A percentile compares a stretch with the other conserved stretches of the same genome.
Evolutionary conservation across 148 eudicot genomes (phyloP).

Genomic region (Salicornia ramosissima): DNA sequence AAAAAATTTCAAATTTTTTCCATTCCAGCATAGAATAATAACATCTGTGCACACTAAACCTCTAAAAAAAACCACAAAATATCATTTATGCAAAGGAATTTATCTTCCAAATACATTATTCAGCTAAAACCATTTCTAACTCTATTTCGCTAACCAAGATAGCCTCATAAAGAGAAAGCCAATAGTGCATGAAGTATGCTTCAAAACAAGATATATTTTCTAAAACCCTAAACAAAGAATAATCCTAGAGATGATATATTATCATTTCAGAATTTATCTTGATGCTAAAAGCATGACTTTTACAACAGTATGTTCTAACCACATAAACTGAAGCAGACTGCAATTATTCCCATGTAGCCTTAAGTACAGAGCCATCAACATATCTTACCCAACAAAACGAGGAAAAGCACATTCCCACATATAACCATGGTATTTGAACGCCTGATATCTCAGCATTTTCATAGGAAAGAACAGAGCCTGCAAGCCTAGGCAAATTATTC

Average conservation of each 20-base stretch:
- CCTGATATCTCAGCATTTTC: constrained; percentile 94
- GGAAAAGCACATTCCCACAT: constrained; percentile 99
- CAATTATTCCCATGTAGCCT: not conserved
- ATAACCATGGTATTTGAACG: constrained; percentile 96
- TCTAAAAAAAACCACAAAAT: not conserved
- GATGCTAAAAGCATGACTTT: not conserved
- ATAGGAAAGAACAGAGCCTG: constrained; percentile 87
- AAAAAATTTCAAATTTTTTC: not conserved
- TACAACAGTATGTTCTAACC: not conserved
- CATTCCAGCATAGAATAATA: not conserved
- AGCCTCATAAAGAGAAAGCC: not conserved
- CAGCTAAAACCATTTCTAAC: not conserved
- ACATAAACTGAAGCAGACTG: not conserved
- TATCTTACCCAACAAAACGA: constrained; percentile 97
- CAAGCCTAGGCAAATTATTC: constrained; percentile 94
- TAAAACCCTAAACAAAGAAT: not conserved
- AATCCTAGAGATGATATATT: not conserved
- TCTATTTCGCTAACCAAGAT: no score
- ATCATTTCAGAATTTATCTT: not conserved
- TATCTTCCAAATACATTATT: not conserved
- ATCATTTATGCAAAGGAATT: not conserved
- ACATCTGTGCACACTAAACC: not conserved
- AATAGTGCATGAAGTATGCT: not conserved
- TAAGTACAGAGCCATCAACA: not conserved
- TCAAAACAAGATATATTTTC: not conserved